phyloP scores from a whole-genome alignment of 768 basidiomycete genomes.

The Tubosaeta sp. region DNA sequence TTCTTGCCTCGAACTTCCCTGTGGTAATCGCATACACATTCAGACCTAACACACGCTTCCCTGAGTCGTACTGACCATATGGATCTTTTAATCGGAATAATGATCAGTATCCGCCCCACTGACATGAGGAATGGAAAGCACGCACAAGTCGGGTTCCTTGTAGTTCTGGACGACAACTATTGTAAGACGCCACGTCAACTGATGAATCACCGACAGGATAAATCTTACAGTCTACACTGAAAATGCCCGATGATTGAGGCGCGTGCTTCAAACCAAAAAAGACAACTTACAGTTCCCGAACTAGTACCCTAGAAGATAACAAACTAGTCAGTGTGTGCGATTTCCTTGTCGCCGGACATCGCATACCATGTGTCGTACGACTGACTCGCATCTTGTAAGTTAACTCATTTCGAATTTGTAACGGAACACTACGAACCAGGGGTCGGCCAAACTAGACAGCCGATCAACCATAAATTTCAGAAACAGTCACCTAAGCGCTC shows the following conservation, averaged over 20 bases:
- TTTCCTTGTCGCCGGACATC: background rate
- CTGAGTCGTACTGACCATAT: constrained; percentile 62
- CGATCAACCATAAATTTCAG: constrained; percentile 4
- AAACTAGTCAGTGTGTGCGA: constrained; percentile 2
- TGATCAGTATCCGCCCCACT: constrained; percentile 2
- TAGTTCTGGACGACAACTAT: constrained; percentile 70
- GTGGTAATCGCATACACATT: constrained; percentile 20
- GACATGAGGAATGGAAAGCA: constrained; percentile 6
- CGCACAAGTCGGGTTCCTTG: constrained; percentile 77
- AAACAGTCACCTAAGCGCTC: constrained; percentile 21
- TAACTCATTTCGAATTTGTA: background rate
- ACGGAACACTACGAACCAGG: constrained; percentile 43
- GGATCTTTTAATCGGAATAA: constrained; percentile 43
- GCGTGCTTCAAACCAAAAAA: background rate
- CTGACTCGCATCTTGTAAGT: constrained; percentile 24
- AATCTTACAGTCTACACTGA: constrained; percentile 67
- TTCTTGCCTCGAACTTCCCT: constrained; percentile 90
- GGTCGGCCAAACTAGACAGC: constrained; percentile 64
- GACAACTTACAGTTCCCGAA: constrained; percentile 66
- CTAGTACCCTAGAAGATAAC: constrained; percentile 50
- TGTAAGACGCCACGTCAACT: background rate
- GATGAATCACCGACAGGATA: background rate
- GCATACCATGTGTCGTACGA: constrained; percentile 58
- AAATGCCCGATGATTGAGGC: background rate
- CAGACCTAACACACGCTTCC: constrained; percentile 21